phyloP scores from a whole-genome alignment of 805 yeast genomes.

The Kuraishia ogatae region DNA sequence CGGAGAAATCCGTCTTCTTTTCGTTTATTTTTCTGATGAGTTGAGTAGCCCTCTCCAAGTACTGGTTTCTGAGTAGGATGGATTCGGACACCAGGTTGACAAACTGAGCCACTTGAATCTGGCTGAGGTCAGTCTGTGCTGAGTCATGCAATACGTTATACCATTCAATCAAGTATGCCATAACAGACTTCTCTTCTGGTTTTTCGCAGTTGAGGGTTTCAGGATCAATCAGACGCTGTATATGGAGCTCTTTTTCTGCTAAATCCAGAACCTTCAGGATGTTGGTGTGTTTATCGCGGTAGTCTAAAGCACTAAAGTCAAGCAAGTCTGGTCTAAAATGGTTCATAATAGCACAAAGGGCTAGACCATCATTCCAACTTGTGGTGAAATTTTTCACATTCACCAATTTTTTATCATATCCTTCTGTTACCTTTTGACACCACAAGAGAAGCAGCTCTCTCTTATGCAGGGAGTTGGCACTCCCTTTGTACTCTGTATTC shows the following conservation, averaged over 20 bases:
- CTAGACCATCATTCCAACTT: slow-evolving; percentile 45
- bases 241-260: slow-evolving; percentile 36
- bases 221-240: slow-evolving; percentile 43
- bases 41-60: neutral
- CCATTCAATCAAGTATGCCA: slow-evolving; percentile 53
- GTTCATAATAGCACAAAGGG: slow-evolving; percentile 38
- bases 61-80: neutral
- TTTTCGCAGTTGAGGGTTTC: slow-evolving; percentile 40
- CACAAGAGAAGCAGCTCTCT: slow-evolving; percentile 39
- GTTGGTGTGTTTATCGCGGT: slow-evolving; percentile 19
- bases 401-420: slow-evolving; percentile 21
- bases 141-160: slow-evolving; percentile 30
- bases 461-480: slow-evolving; percentile 7
- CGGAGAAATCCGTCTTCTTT: neutral
- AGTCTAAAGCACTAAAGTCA: slow-evolving; percentile 21
- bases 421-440: slow-evolving; percentile 39
- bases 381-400: slow-evolving; percentile 39
- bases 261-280: slow-evolving; percentile 27
- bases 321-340: slow-evolving; percentile 31
- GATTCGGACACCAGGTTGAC: neutral
- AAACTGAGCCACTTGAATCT: neutral
- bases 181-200: slow-evolving; percentile 54
- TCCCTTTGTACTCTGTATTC: slow-evolving; percentile 2
- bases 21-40: too few relatives aligned
- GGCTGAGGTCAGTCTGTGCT: neutral